These are phyloP conservation scores for Boletus mariae DNA, from an alignment of 1,284 basidiomycete genomes.

Conservation along the genomic window DNA sequence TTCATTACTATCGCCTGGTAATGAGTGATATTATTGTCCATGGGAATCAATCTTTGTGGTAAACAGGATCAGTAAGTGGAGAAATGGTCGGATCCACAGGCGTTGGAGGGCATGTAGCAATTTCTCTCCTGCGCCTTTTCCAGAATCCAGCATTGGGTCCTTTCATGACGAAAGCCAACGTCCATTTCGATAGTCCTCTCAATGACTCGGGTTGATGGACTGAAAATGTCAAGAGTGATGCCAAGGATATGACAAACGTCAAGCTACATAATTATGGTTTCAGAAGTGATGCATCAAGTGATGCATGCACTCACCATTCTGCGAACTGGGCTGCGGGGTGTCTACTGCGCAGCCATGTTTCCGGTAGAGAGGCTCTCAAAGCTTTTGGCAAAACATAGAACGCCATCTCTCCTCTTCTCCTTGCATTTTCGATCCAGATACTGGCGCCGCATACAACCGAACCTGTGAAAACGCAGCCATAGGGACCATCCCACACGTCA, in stretches of 20 bases:
- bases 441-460: slow-evolving; percentile 69
- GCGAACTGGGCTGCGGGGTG: slow-evolving; percentile 36
- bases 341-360: slow-evolving; percentile 47
- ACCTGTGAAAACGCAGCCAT: slow-evolving; percentile 62
- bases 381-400: slow-evolving; percentile 73
- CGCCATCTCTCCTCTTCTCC: slow-evolving; percentile 70
- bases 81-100: slow-evolving; percentile 8
- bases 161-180: slow-evolving; percentile 58
- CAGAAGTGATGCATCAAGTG: slow-evolving; percentile 5
- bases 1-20: not conserved
- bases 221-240: slow-evolving; percentile 62
- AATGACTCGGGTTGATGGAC: slow-evolving; percentile 57
- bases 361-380: slow-evolving; percentile 55
- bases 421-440: slow-evolving; percentile 71
- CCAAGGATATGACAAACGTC: slow-evolving; percentile 58
- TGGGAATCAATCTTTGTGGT: slow-evolving; percentile 8
- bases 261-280: slow-evolving; percentile 30
- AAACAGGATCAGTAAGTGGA: not conserved
- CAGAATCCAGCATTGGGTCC: slow-evolving; percentile 53
- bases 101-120: slow-evolving; percentile 22
- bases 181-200: slow-evolving; percentile 70
- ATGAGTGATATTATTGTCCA: not conserved
- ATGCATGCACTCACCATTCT: slow-evolving; percentile 48
- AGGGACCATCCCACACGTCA: slow-evolving; percentile 73
- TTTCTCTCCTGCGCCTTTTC: slow-evolving; percentile 38